Conservation (phyloP, 2,329 filamentous ascomycete genomes). For the Eutypa lata region DNA sequence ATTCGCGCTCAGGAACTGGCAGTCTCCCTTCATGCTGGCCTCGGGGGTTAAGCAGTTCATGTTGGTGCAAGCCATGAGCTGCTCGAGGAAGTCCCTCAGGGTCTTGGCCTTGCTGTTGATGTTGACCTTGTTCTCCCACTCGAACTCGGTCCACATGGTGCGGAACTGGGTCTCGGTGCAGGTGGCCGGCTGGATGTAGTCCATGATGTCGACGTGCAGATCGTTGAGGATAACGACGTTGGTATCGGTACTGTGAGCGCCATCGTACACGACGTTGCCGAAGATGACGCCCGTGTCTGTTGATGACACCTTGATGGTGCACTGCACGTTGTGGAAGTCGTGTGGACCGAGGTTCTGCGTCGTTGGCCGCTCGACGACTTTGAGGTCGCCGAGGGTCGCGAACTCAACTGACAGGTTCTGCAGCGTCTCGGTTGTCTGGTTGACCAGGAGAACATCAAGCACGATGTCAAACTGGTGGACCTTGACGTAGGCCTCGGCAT, state of each 20-base stretch:
- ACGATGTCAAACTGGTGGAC: constrained; percentile 99
- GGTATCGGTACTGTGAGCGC: constrained; percentile 84
- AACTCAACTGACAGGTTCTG: constrained; percentile 98
- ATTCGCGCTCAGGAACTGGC: constrained; percentile 96
- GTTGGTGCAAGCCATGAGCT: constrained; percentile 96
- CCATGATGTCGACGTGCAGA: constrained; percentile 98
- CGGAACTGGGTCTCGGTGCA: constrained; percentile 98
- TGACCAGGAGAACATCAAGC: constrained; percentile 91
- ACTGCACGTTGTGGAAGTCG: constrained; percentile 97
- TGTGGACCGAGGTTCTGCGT: constrained; percentile 94
- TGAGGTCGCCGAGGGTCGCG: constrained; percentile 94
- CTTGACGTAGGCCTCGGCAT: constrained; percentile 98
- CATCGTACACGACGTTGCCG: constrained; percentile 97
- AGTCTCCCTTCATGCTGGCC: constrained; percentile 93
- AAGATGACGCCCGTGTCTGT: constrained; percentile 99
- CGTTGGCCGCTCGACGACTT: constrained; percentile 93
- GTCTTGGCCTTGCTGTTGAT: constrained; percentile 97
- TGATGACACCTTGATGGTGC: constrained; percentile 96
- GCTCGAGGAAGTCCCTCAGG: constrained; percentile 85
- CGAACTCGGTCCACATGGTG: constrained; percentile 99
- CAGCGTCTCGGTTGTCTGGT: constrained; percentile 93
- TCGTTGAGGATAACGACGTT: constrained; percentile 98
- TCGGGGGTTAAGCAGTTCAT: constrained; percentile 98
- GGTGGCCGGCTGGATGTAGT: constrained; percentile 96
- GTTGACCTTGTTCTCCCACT: constrained; percentile 99